Percentiles rank a stretch among this genome's conserved stretches.
Evolutionary conservation across 2,329 filamentous ascomycete genomes (phyloP).

Genomic region (Fusarium domesticum): DNA sequence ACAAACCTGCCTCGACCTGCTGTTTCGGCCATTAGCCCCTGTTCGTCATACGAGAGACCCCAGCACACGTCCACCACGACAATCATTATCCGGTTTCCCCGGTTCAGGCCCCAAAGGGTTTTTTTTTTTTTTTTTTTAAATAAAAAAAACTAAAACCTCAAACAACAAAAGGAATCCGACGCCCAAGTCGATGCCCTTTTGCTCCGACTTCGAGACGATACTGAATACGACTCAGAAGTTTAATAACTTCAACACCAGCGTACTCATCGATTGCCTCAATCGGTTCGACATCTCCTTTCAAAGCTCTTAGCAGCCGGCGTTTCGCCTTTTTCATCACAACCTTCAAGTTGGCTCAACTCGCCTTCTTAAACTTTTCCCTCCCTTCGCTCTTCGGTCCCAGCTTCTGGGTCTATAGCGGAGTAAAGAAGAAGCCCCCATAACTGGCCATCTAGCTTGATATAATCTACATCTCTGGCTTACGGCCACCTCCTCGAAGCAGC

Average conservation of each 20-base stretch:
- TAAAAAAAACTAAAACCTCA: too few species aligned
- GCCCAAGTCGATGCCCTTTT: slow-evolving; percentile 14
- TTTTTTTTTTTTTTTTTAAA: too few species aligned
- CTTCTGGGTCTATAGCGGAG: slow-evolving; percentile 92
- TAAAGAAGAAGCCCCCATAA: slow-evolving; percentile 98
- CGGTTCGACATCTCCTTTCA: slow-evolving; percentile 7
- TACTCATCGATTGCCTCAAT: slow-evolving; percentile 4
- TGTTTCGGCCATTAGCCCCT: slow-evolving; percentile 19
- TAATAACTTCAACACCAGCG: slow-evolving; percentile 4
- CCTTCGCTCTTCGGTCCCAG: slow-evolving; percentile 88
- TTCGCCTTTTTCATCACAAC: slow-evolving; percentile 41
- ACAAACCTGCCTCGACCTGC: slow-evolving; percentile 12
- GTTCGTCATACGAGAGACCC: slow-evolving; percentile 17
- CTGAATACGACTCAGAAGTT: slow-evolving; percentile 4
- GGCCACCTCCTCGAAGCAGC: slow-evolving; percentile 8
- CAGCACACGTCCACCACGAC: slow-evolving; percentile 11
- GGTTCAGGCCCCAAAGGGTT: slow-evolving; percentile 15
- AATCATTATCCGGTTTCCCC: slow-evolving; percentile 10
- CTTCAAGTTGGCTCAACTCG: slow-evolving; percentile 94
- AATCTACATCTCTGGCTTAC: slow-evolving; percentile 6
- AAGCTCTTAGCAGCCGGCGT: slow-evolving; percentile 17
- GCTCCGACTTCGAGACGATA: slow-evolving; percentile 6
- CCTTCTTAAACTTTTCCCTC: slow-evolving; percentile 66
- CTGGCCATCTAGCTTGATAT: slow-evolving; percentile 38
- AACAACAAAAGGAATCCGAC: too few species aligned